Conservation (phyloP, 495 filamentous ascomycete species). For the Penicillium cosmopolitanum region DNA sequence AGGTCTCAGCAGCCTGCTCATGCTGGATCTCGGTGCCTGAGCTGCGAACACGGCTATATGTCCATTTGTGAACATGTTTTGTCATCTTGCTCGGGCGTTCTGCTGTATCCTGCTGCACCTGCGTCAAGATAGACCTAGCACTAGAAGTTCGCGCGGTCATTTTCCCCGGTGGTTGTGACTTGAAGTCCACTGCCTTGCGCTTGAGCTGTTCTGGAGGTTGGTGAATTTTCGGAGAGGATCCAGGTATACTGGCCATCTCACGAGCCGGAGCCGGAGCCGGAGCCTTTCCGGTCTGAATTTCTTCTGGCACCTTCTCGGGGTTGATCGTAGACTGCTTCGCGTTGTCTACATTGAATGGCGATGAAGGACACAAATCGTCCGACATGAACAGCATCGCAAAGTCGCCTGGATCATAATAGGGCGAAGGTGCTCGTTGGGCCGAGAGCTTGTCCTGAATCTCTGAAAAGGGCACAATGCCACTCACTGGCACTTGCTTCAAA, state of each 20-base stretch:
- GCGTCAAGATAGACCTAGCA: not conserved
- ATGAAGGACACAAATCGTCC: conserved; percentile 15
- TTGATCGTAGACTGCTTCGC: conserved; percentile 2
- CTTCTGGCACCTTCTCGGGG: not conserved
- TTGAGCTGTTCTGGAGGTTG: conserved; percentile 4
- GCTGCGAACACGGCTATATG: conserved; percentile 31
- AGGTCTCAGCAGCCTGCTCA: conserved; percentile 1
- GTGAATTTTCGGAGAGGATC: not conserved
- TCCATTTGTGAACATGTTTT: conserved; percentile 29
- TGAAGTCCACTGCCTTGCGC: conserved; percentile 38
- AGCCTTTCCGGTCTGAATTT: not conserved
- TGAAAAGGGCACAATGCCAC: conserved; percentile 20
- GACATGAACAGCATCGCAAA: conserved; percentile 40
- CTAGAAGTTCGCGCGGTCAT: not conserved
- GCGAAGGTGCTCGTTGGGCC: not conserved
- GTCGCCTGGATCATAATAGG: conserved; percentile 31
- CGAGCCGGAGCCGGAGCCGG: not conserved
- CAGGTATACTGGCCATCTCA: not conserved
- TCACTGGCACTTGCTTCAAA: not conserved
- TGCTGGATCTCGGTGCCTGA: conserved; percentile 13
- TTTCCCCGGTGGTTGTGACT: conserved; percentile 3
- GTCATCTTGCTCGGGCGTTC: conserved; percentile 14
- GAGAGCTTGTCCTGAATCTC: conserved; percentile 10
- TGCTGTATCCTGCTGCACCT: conserved; percentile 9
- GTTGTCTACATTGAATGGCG: conserved; percentile 3